These are phyloP conservation scores for Zanthoxylum bungeanum DNA, from an alignment of 345 rosid species.

Conservation along the genomic window DNA sequence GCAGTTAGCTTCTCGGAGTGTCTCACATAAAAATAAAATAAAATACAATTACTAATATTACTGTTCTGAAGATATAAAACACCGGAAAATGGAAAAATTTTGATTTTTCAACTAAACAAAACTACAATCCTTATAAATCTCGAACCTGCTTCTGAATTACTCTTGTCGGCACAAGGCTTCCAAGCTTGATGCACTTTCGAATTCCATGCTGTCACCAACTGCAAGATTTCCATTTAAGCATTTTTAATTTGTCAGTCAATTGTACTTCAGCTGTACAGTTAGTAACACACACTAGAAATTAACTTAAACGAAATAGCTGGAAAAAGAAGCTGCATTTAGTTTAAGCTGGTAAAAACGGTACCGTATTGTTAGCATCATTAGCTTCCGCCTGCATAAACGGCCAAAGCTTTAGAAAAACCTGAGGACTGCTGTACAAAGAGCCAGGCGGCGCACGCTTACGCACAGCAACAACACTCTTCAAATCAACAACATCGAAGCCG, in stretches of 20 bases:
- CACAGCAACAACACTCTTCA: constrained; percentile 56
- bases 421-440: constrained; percentile 83
- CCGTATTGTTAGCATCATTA: constrained; percentile 61
- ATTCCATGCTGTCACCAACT: constrained; percentile 72
- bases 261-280: constrained; percentile 3
- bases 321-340: not conserved
- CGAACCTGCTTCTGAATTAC: constrained; percentile 57
- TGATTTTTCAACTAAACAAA: not conserved
- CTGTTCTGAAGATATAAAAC: not conserved
- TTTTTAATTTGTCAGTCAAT: constrained; percentile 12
- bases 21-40: not conserved
- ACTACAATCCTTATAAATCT: not conserved
- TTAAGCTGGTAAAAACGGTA: constrained; percentile 26
- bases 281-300: not conserved
- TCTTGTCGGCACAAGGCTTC: constrained; percentile 61
- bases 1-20: constrained; percentile 13
- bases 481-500: constrained; percentile 64
- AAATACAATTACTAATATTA: not conserved
- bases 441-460: constrained; percentile 63
- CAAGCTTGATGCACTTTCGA: constrained; percentile 47
- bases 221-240: constrained; percentile 30
- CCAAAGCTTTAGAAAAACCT: constrained; percentile 78
- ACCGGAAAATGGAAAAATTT: not conserved
- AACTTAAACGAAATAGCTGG: not conserved
- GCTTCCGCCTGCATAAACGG: constrained; percentile 73